Base-by-base conservation (phyloP, 2,329 filamentous ascomycete species). In the Pseudogymnoascus sp. region DNA sequence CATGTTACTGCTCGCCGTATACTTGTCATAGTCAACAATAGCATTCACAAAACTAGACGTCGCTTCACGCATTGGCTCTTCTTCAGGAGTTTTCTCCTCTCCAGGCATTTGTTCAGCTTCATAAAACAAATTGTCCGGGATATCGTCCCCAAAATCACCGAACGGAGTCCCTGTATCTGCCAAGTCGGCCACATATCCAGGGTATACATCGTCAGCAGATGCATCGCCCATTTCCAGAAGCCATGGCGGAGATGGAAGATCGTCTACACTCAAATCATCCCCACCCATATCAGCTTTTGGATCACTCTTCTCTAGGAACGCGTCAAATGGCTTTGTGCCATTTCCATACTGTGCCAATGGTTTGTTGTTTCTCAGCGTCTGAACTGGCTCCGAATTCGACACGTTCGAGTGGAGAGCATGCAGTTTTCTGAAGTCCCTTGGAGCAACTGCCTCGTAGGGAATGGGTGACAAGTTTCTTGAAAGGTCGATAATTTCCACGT, bases 211-310 rank as follows among this genome's bases (percentile, higher is more conserved):
- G 29, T 62, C 63, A 21, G 40, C 44, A 60, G 62, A 21, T 31
- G 62, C 59, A 6, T 13, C 10, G 31, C 40, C 33, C n/a, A 44
- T 53, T 8, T 61, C 64, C 14, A 76, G 37, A 11, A 77, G 64
- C 11, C 64, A 61, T 24, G 73, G 73, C 26, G 74, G 72, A 6
- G 75, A 75, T 26, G 76, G 76, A 26, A 79, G 67, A 62, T 77
- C 74, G 8, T 73, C 72, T 11, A 75, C 74, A 59, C 74, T 76
- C 4, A 71, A 74, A 42, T 61, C 62, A 24, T 38, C 26, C 4
- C 35, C 40, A 13, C 26, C 19, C 11, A 53, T 13, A 62, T 65
- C 14, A 16, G 66, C 61, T 21, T 53, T 56, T 31, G 31, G 47
- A 14, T n/a, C 37, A 14, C 62, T 62, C 11, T 64, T 63, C 19